phyloP scores from a whole-genome alignment of 2,329 filamentous ascomycete genomes.

The Colletotrichum sp. region DNA sequence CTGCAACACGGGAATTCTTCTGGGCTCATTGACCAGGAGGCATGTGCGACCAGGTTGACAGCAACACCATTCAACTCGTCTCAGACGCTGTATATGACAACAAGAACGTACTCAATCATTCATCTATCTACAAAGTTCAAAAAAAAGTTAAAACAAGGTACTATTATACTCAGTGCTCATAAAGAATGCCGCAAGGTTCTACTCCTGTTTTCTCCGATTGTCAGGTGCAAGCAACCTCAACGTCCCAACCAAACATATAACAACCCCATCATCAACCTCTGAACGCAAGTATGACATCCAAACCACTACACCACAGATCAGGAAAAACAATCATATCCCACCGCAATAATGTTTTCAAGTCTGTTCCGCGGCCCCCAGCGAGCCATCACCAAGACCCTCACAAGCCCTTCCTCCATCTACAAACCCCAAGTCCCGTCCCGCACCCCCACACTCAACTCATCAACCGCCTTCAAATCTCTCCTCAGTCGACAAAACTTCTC shows the following conservation, averaged over 20 bases:
- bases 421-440: neutral
- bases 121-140: neutral
- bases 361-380: neutral
- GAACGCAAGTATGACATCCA: neutral
- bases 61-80: no score
- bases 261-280: neutral
- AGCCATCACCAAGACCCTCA: neutral
- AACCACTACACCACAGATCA: neutral
- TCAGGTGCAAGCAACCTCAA: neutral
- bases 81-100: fast-evolving
- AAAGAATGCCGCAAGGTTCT: neutral
- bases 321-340: fast-evolving
- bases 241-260: neutral
- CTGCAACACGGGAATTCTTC: no score
- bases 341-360: fast-evolving
- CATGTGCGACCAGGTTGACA: no score
- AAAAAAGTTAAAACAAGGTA: neutral
- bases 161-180: neutral
- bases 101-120: neutral
- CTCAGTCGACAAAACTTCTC: neutral
- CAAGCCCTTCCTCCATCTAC: fast-evolving
- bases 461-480: neutral
- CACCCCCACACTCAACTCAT: fast-evolving
- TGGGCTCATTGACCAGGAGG: no score
- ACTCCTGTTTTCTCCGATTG: neutral